These are phyloP conservation scores for Penicillium steckii DNA, from an alignment of 495 filamentous ascomycete genomes.

Conservation along the genomic window DNA sequence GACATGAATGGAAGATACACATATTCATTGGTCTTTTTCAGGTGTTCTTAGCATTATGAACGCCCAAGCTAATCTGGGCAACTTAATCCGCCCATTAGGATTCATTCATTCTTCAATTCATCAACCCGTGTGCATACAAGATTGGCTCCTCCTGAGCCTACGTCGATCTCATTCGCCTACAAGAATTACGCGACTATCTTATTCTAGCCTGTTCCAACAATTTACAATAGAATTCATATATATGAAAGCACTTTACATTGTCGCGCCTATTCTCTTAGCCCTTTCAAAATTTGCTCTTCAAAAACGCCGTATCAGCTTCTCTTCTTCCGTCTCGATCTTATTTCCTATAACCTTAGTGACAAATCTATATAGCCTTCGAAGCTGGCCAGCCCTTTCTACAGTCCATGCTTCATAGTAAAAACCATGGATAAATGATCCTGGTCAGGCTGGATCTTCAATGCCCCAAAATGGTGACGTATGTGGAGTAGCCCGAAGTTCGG, in stretches of 20 bases:
- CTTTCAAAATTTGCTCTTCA: not conserved
- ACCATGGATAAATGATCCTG: not conserved
- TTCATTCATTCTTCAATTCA: not conserved
- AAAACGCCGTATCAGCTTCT: not conserved
- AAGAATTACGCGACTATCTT: not conserved
- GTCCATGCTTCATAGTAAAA: not conserved
- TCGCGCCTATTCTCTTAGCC: not conserved
- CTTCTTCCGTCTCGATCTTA: not conserved
- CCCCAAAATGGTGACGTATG: not conserved
- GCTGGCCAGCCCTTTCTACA: not conserved
- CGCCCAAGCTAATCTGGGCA: too few relatives aligned
- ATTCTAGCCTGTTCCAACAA: not conserved
- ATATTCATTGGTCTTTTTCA: not conserved
- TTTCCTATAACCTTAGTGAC: not conserved
- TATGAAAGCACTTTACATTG: not conserved
- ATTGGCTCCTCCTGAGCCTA: not conserved
- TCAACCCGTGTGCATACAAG: not conserved
- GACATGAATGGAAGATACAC: not conserved
- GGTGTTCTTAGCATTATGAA: not conserved
- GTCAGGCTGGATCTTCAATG: not conserved
- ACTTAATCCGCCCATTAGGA: too few relatives aligned
- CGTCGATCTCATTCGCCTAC: not conserved
- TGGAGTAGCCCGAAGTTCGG: not conserved
- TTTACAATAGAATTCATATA: not conserved
- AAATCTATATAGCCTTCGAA: not conserved